Conservation (phyloP, 2,329 filamentous ascomycete genomes). For the Verticillium klebahnii region DNA sequence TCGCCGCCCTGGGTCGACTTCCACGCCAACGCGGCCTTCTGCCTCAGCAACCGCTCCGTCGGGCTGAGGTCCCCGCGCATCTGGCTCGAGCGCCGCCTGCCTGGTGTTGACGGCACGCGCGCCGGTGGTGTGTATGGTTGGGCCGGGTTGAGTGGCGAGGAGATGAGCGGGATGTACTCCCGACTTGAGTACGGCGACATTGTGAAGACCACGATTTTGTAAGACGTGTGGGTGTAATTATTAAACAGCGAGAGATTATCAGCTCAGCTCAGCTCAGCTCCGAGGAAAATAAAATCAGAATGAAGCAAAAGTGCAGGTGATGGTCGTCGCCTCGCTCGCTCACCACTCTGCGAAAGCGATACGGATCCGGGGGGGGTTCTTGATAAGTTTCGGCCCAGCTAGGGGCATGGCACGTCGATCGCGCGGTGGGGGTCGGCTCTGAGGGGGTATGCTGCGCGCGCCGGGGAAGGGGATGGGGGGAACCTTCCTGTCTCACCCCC, state of each 20-base stretch:
- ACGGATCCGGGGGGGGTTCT: background rate
- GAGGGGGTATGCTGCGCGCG: background rate
- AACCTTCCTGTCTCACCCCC: background rate
- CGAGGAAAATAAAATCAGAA: background rate
- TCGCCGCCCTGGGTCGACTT: conserved; percentile 13
- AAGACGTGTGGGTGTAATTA: background rate
- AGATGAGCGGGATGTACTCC: conserved; percentile 18
- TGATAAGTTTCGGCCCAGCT: background rate
- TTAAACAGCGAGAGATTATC: background rate
- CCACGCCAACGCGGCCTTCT: conserved; percentile 38
- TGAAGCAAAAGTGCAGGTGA: background rate
- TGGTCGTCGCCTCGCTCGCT: conserved; percentile 1
- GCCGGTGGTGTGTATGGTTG: conserved; percentile 3
- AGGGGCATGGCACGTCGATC: background rate
- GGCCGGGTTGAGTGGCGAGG: conserved; percentile 24
- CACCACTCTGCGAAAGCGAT: background rate
- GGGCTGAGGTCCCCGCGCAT: conserved; percentile 26
- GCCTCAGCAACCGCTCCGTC: conserved; percentile 33
- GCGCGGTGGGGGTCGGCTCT: background rate
- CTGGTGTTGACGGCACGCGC: conserved; percentile 12
- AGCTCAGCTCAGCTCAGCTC: background rate
- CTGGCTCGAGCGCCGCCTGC: conserved; percentile 11
- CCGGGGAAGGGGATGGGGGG: background rate
- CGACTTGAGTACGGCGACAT: conserved; percentile 10
- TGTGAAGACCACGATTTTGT: background rate